Base-by-base conservation (phyloP, 768 basidiomycete species). In the Rhizopogon vesiculosus region DNA sequence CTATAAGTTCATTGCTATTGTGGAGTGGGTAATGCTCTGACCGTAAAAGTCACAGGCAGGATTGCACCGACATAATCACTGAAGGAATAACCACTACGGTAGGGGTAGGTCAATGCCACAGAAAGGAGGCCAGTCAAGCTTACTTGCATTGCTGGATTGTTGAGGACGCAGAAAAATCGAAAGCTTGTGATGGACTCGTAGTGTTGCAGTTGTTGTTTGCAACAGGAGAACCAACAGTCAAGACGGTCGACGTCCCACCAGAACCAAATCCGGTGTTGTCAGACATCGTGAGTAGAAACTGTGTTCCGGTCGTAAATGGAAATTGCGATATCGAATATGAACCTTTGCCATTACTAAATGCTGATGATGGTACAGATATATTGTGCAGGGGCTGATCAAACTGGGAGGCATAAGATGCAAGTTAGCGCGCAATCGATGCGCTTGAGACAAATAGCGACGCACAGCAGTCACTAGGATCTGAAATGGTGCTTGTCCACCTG, bases 241-340 rank as follows among this genome's bases (percentile, higher is more conserved):
- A 59, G 3, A 86, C 46, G 42, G 67, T 55, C 12, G 81, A 77
- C 29, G 75, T 74, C 25, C 87, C 89, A 2, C 89, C 89, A 5
- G 83, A 74, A 41, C 72, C 87, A 63, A 85, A 89, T 1, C 86
- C 87, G 25, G 78, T 79, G 13, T 81, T 74, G 62, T 91, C 89
- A 19, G 85, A 89, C 85, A 91, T 86, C 33, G 81, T 76, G 19
- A 85, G 56, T 12, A 89, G 50, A 45, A 89, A 72, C 52, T 71
- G 65, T 19, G 74, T 63, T 39, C 64, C 70, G 7, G 71, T 61
- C 13, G 66, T 31, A 40, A 84, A 68, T 2, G 75, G 72, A 12
- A 89, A 58, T 55, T 73, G 75, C 0, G 69, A 45, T 31, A 76
- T 64, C 9, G 75, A 69, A 64, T 75, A 88, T 0, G 77, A 76